Percentiles rank a stretch among this genome's conserved stretches.
Conservation (phyloP, 2,329 filamentous ascomycete species). For the Zasmidium citrigriseum region DNA sequence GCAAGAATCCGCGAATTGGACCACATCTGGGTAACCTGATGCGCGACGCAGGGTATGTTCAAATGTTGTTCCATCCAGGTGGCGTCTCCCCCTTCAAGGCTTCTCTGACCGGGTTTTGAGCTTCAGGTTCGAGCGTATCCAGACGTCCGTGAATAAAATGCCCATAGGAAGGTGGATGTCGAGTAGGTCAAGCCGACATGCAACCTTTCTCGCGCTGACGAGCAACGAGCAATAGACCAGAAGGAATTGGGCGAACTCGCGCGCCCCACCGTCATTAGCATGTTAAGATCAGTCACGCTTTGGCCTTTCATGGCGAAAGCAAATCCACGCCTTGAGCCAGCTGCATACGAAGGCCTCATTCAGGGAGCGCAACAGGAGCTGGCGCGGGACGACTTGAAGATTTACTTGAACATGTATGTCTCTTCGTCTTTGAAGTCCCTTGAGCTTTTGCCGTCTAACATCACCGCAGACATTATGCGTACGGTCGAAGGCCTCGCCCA, state of each 20-base stretch:
- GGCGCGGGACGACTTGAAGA: slow-evolving; percentile 12
- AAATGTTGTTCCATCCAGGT: slow-evolving; percentile 6
- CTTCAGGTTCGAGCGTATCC: slow-evolving; percentile 15
- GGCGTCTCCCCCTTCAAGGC: neutral
- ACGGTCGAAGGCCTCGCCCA: slow-evolving; percentile 10
- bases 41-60: slow-evolving; percentile 18
- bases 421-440: neutral
- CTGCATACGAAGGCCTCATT: slow-evolving; percentile 19
- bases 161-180: slow-evolving; percentile 17
- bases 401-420: slow-evolving; percentile 25
- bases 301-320: slow-evolving; percentile 18
- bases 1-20: slow-evolving; percentile 27
- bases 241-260: slow-evolving; percentile 7
- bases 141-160: neutral
- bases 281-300: slow-evolving; percentile 20
- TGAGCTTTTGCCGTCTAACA: neutral
- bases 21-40: slow-evolving; percentile 19
- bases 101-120: neutral
- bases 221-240: neutral
- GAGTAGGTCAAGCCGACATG: neutral
- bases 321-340: slow-evolving; percentile 10
- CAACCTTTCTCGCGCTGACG: slow-evolving; percentile 3
- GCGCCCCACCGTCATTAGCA: slow-evolving; percentile 13
- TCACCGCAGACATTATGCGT: slow-evolving; percentile 3
- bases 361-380: slow-evolving; percentile 21